Evolutionary conservation across 495 filamentous ascomycete genomes (phyloP).

Genomic region (Cercophora sp.): DNA sequence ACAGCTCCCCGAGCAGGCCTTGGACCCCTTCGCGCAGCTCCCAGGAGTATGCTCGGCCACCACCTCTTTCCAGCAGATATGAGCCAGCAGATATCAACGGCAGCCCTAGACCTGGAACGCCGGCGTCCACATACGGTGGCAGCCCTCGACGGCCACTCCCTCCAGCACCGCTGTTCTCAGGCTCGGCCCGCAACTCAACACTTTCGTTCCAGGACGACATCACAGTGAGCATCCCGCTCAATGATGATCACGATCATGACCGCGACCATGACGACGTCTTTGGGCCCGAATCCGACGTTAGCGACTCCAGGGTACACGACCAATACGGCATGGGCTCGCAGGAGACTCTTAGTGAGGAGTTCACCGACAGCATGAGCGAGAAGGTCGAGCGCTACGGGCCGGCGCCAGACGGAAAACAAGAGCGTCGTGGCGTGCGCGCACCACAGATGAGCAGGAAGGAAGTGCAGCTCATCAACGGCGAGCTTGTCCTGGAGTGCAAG

Average conservation of each 20-base stretch:
- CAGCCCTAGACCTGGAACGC: slow-evolving; percentile 83
- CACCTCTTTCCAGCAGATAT: slow-evolving; percentile 64
- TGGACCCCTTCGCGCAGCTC: slow-evolving; percentile 64
- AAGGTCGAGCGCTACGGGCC: slow-evolving; percentile 76
- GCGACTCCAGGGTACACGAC: slow-evolving; percentile 38
- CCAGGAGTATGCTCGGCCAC: slow-evolving; percentile 64
- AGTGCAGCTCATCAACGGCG: slow-evolving; percentile 92
- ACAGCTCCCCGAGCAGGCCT: slow-evolving; percentile 54
- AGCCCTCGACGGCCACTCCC: slow-evolving; percentile 86
- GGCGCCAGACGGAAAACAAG: slow-evolving; percentile 79
- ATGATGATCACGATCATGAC: slow-evolving; percentile 39
- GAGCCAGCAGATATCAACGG: slow-evolving; percentile 88
- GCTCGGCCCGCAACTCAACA: slow-evolving; percentile 30
- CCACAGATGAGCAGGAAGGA: slow-evolving; percentile 92
- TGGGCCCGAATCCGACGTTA: slow-evolving; percentile 53
- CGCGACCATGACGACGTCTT: slow-evolving; percentile 68
- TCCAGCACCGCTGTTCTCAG: slow-evolving; percentile 79
- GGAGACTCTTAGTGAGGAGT: slow-evolving; percentile 38
- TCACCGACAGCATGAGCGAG: slow-evolving; percentile 24
- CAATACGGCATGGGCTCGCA: slow-evolving; percentile 66
- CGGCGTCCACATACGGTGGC: slow-evolving; percentile 79
- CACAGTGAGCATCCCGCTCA: slow-evolving; percentile 58
- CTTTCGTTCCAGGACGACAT: slow-evolving; percentile 45
- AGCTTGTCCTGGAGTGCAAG: slow-evolving; percentile 97
- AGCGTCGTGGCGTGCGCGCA: slow-evolving; percentile 74